Evolutionary conservation across 2,329 filamentous ascomycete genomes (phyloP).

Genomic region (Hymenoscyphus occultus): DNA sequence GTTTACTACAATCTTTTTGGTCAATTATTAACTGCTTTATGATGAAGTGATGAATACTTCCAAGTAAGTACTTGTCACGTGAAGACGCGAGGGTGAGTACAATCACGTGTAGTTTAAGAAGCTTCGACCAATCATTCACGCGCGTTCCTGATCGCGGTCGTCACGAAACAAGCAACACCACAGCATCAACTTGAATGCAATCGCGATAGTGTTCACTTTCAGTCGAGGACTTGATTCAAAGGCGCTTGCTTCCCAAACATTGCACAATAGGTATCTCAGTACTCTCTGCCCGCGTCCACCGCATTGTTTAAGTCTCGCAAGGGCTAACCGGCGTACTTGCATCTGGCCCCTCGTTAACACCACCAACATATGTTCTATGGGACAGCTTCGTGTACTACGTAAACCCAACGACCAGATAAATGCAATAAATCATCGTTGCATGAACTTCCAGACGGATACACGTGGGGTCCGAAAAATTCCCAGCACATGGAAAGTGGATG

Average conservation of each 20-base stretch:
- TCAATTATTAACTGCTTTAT: neutral
- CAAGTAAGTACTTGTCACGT: neutral
- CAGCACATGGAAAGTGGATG: neutral
- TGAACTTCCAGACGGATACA: neutral
- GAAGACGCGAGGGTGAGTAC: neutral
- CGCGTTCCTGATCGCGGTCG: neutral
- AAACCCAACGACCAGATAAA: neutral
- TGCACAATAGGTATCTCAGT: neutral
- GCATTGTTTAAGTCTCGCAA: neutral
- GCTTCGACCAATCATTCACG: constrained; percentile 1
- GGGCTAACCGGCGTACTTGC: neutral
- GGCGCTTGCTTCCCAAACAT: neutral
- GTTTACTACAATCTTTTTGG: no score
- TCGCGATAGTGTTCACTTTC: neutral
- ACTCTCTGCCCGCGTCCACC: neutral
- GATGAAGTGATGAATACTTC: neutral
- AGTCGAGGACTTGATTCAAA: neutral
- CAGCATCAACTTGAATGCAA: neutral
- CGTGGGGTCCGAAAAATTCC: neutral
- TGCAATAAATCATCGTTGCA: neutral
- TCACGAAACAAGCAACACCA: neutral
- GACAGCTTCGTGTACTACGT: neutral
- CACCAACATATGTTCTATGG: neutral
- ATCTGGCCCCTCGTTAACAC: neutral
- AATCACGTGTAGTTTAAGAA: neutral